These are phyloP conservation scores for Paralagenidium karlingii DNA, from an alignment of 352 stramenopile species.

Conservation along the genomic window DNA sequence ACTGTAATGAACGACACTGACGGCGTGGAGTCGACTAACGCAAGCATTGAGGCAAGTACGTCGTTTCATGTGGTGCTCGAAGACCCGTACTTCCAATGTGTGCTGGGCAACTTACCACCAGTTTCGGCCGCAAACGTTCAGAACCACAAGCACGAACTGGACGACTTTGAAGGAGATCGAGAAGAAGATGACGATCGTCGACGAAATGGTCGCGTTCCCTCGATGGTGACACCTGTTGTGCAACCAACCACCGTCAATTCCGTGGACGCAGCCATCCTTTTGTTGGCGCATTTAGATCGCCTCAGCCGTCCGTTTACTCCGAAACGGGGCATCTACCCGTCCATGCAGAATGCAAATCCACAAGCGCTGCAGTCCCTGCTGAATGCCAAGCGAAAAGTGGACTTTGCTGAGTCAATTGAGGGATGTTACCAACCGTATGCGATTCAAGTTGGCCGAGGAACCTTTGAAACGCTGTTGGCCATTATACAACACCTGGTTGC, in stretches of 20 bases:
- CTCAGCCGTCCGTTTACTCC: slow-evolving; percentile 33
- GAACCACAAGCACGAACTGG: neutral
- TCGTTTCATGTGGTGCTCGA: too few species aligned
- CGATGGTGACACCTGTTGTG: neutral
- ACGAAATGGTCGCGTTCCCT: too few species aligned
- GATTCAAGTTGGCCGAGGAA: slow-evolving; percentile 28
- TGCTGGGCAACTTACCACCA: too few species aligned
- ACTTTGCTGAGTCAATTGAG: slow-evolving; percentile 11
- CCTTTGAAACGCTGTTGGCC: slow-evolving; percentile 21
- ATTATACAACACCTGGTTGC: slow-evolving; percentile 23
- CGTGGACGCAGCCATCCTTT: slow-evolving; percentile 25
- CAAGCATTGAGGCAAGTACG: too few species aligned
- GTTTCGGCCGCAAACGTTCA: neutral
- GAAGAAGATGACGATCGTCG: too few species aligned
- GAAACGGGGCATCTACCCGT: slow-evolving; percentile 15
- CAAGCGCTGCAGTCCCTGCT: slow-evolving; percentile 11
- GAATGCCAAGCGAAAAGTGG: neutral
- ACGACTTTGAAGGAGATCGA: neutral
- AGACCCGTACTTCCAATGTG: too few species aligned
- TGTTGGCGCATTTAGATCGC: slow-evolving; percentile 73
- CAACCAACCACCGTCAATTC: slow-evolving; percentile 8
- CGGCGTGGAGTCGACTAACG: too few species aligned
- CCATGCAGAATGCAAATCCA: slow-evolving; percentile 13
- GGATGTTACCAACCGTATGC: slow-evolving; percentile 25
- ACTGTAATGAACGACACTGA: too few species aligned